These are phyloP conservation scores for Aspergillus kassunensis DNA, from an alignment of 495 filamentous ascomycete genomes.

Conservation along the genomic window DNA sequence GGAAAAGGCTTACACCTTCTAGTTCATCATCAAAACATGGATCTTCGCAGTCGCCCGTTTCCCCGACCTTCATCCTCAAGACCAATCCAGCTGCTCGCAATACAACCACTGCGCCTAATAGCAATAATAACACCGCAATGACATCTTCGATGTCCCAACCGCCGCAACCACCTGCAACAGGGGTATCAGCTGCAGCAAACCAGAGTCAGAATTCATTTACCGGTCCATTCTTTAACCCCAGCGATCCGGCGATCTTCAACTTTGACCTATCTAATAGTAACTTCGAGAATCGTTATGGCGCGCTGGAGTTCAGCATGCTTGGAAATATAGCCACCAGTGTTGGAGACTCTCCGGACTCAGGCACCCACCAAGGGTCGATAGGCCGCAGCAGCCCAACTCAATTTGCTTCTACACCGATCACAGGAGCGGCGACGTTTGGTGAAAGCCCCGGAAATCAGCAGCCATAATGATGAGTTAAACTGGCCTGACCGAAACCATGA, in stretches of 20 bases:
- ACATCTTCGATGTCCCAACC: constrained; percentile 32
- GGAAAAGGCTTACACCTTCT: too few relatives aligned
- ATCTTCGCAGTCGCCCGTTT: constrained; percentile 70
- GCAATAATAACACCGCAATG: constrained; percentile 15
- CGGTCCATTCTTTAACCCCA: constrained; percentile 72
- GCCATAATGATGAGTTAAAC: too few relatives aligned
- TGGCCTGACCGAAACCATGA: too few relatives aligned
- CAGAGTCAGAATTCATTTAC: constrained; percentile 50
- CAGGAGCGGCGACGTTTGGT: constrained; percentile 31
- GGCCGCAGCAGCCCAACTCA: constrained; percentile 46
- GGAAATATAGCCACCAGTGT: constrained; percentile 88
- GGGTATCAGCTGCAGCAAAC: constrained; percentile 29
- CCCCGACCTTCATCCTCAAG: constrained; percentile 58
- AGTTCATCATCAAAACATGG: too few relatives aligned
- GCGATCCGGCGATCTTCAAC: constrained; percentile 86
- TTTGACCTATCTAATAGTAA: constrained; percentile 91
- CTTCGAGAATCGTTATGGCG: constrained; percentile 93
- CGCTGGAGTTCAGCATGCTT: constrained; percentile 89
- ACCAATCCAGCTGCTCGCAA: constrained; percentile 32
- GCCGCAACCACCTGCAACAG: constrained; percentile 30
- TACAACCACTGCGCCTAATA: constrained; percentile 22
- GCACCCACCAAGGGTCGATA: constrained; percentile 46
- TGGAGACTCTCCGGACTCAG: constrained; percentile 69
- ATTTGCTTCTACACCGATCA: constrained; percentile 36
- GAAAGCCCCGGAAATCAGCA: constrained; percentile 44